A percentile compares a stretch with the other conserved stretches of the same genome.
Evolutionary conservation across 192 early-diverging fungal genomes (phyloP).

Genomic region (Kickxella alabastrina): DNA sequence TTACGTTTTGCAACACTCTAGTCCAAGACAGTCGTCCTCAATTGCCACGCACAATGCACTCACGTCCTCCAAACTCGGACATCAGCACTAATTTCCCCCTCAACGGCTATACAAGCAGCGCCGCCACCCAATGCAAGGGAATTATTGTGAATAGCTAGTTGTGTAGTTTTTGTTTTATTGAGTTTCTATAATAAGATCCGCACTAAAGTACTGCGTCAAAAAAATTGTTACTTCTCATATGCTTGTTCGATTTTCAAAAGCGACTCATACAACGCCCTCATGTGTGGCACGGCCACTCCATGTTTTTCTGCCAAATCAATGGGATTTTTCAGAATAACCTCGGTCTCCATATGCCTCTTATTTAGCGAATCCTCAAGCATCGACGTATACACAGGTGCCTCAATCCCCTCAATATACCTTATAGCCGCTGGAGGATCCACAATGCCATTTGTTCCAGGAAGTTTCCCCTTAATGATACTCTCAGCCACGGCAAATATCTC

Average conservation of each 20-base stretch:
- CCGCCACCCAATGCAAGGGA: no score
- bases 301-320: constrained; percentile 35
- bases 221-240: constrained; percentile 16
- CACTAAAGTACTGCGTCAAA: no score
- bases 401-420: constrained; percentile 36
- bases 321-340: constrained; percentile 48
- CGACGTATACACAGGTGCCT: constrained; percentile 45
- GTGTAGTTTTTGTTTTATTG: no score
- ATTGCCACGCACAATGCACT: no score
- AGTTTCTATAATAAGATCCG: no score
- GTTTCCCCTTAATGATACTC: constrained; percentile 32
- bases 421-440: constrained; percentile 37
- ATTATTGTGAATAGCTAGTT: no score
- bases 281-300: constrained; percentile 39
- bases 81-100: no score
- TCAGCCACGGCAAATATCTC: constrained; percentile 45
- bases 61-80: no score
- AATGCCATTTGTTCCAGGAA: constrained; percentile 45
- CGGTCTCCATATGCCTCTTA: constrained; percentile 49
- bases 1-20: no score
- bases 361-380: constrained; percentile 50
- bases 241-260: constrained; percentile 40
- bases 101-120: no score
- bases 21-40: no score
- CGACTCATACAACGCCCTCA: constrained; percentile 45